Base-by-base conservation (phyloP, 331 rosid species). In the Rhamnella rubrinervis region DNA sequence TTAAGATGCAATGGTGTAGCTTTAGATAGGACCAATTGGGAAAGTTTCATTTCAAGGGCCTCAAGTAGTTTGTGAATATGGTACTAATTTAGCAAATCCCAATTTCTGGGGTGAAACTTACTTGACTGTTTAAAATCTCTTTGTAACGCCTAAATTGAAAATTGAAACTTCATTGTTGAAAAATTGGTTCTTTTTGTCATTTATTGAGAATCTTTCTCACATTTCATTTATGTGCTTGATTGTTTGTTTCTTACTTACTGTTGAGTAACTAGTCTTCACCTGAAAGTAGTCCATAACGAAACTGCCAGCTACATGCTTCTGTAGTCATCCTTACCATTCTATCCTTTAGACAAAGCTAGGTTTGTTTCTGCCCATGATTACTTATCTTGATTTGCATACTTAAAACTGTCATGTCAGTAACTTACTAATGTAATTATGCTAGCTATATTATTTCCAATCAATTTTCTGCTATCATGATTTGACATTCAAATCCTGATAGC, bases 401-500 rank as follows among this genome's bases (percentile, higher is more conserved):
- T 4, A 41, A 38, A 65, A 14, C 11, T 31, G 57, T 68, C 6
- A 11, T 37, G 10, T 9, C 39, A 15, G 65, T 55, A 63, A 21
- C 10, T 53, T 53, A 21, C 5, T 51, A 59, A 59, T 38, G 15
- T 51, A 21, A 51, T 56, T 72, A 13, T 67, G 66, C 61, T 60
- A 20, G 39, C 60, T 9, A 35, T 18, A 57, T 55, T 20, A 39
- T 44, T 37, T 64, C n/a, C 59, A 31, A 9, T 31, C n/a, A 20
- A 16, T 26, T 63, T 55, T 17, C 49, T 53, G 5, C 25, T 53
- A 10, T 52, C 31, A n/a, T 52, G 55, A 41, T 35, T 71, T 58
- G 31, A 17, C 40, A 37, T 25, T 37, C 5, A 15, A 59, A 41
- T n/a, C 40, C 16, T 53, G 37, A 59, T 35, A 61, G 31, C 38